Evolutionary conservation across 176 grass and related monocot species (phyloP).

Genomic region (Raddia distichophylla): DNA sequence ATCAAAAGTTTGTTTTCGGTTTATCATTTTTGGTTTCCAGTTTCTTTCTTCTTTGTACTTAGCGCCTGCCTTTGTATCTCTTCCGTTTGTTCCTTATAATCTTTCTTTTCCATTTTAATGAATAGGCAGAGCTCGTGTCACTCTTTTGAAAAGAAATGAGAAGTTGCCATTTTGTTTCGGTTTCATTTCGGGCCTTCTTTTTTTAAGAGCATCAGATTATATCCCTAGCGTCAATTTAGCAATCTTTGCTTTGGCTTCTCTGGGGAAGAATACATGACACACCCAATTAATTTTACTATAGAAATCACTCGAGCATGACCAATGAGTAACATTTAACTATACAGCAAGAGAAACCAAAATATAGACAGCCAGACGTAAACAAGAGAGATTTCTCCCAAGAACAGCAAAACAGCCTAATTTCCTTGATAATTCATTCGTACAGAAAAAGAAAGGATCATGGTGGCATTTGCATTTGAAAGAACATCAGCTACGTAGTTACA

Average conservation of each 20-base stretch:
- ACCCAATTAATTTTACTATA: background rate
- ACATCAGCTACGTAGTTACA: constrained; percentile 16
- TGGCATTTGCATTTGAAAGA: constrained; percentile 22
- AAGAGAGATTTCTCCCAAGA: background rate
- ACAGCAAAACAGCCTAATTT: background rate
- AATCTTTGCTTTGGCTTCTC: background rate
- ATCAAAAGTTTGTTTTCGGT: background rate
- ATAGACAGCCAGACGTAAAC: background rate
- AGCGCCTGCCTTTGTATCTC: too few species aligned
- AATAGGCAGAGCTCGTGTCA: too few species aligned
- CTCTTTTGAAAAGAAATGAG: too few species aligned
- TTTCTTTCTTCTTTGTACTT: too few species aligned
- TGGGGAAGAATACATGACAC: background rate
- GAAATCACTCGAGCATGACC: background rate
- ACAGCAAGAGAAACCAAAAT: background rate
- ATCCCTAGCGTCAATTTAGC: background rate
- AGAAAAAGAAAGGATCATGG: background rate
- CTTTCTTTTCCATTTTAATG: too few species aligned
- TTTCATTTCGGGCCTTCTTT: background rate
- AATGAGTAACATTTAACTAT: background rate
- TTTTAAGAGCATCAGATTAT: background rate
- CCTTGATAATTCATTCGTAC: background rate
- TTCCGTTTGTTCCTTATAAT: too few species aligned
- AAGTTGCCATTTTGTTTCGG: background rate
- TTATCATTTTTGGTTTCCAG: too few species aligned